Evolutionary conservation across 2,329 filamentous ascomycete species (phyloP).

Genomic region (Exophiala dermatitidis): DNA sequence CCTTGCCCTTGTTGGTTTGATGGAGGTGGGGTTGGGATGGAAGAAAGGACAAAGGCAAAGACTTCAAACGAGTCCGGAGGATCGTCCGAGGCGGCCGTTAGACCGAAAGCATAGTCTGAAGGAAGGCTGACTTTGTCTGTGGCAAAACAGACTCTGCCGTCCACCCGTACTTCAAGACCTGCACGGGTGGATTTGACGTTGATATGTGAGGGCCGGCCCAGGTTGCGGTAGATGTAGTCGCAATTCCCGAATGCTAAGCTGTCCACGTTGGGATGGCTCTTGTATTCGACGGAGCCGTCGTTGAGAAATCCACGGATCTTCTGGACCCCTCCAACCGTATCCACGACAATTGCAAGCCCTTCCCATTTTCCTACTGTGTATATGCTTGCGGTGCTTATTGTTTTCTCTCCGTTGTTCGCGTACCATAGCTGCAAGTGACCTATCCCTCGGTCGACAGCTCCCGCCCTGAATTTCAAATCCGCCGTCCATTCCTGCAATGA

Average conservation of each 20-base stretch:
- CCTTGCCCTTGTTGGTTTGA: conserved; percentile 24
- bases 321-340: conserved; percentile 67
- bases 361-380: conserved; percentile 83
- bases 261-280: conserved; percentile 67
- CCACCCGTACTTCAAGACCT: conserved; percentile 70
- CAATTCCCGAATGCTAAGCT: conserved; percentile 89
- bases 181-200: conserved; percentile 59
- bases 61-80: conserved; percentile 91
- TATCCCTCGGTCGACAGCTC: conserved; percentile 72
- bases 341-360: conserved; percentile 79
- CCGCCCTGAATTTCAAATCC: conserved; percentile 81
- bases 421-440: conserved; percentile 96
- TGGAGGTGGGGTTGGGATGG: conserved; percentile 28
- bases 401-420: conserved; percentile 58
- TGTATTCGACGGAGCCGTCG: conserved; percentile 76
- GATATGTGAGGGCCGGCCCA: conserved; percentile 74
- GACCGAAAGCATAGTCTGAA: conserved; percentile 71
- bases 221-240: conserved; percentile 81
- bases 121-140: conserved; percentile 61
- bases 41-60: conserved; percentile 70
- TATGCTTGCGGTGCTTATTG: conserved; percentile 65
- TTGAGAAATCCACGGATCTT: conserved; percentile 91
- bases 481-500: conserved; percentile 61
- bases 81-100: conserved; percentile 82
- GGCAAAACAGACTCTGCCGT: conserved; percentile 69